These are phyloP conservation scores for Hortiboletus campestris DNA, from an alignment of 768 basidiomycete species.

Conservation along the genomic window DNA sequence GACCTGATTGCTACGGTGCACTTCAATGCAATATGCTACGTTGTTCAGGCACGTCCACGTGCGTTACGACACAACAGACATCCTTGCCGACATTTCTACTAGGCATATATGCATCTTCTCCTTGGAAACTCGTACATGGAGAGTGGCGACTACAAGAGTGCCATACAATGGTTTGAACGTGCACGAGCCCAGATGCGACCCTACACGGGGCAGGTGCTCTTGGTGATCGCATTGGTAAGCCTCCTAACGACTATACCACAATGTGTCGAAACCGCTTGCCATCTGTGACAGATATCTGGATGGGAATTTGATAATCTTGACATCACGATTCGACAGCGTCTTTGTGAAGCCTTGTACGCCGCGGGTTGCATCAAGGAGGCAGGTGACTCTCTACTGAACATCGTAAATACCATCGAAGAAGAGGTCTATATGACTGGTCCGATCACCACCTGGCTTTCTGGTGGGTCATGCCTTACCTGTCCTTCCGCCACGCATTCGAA, in stretches of 20 bases:
- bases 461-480: too few relatives aligned
- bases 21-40: not conserved
- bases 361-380: too few relatives aligned
- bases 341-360: too few relatives aligned
- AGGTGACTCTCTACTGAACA: not conserved
- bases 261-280: too few relatives aligned
- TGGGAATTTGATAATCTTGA: too few relatives aligned
- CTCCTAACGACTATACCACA: too few relatives aligned
- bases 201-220: not conserved
- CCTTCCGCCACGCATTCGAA: too few relatives aligned
- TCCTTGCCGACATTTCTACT: not conserved
- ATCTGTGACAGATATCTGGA: too few relatives aligned
- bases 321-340: too few relatives aligned
- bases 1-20: not conserved
- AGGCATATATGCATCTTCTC: conserved; percentile 1
- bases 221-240: not conserved
- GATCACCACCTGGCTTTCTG: not conserved
- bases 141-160: not conserved
- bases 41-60: not conserved
- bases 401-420: not conserved
- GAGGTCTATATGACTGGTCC: not conserved
- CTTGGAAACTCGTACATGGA: not conserved
- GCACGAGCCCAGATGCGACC: not conserved
- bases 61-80: too few relatives aligned
- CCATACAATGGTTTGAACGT: not conserved